phyloP scores from a whole-genome alignment of 164 flowering plant species.

The Vitis riparia region DNA sequence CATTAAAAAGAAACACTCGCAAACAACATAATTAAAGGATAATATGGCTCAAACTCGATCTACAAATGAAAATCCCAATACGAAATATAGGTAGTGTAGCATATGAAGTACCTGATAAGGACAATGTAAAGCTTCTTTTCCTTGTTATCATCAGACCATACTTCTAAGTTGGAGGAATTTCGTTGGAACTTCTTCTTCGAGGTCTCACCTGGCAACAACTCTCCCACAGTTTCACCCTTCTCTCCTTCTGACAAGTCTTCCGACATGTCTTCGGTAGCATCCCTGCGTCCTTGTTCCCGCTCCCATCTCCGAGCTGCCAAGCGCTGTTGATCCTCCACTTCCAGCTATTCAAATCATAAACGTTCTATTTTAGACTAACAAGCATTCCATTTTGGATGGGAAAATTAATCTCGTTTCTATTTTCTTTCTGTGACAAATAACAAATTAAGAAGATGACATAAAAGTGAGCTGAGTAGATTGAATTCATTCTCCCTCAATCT shows the following conservation, averaged over 20 bases:
- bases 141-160: constrained; percentile 83
- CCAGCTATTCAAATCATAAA: constrained; percentile 44
- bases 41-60: too few species aligned
- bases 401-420: too few species aligned
- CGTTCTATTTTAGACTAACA: background rate
- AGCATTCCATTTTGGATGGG: background rate
- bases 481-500: too few species aligned
- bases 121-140: constrained; percentile 83
- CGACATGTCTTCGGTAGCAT: constrained; percentile 87
- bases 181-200: constrained; percentile 63
- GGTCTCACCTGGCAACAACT: constrained; percentile 43
- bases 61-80: too few species aligned
- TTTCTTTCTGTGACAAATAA: too few species aligned
- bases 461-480: too few species aligned
- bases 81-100: too few species aligned
- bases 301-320: constrained; percentile 66
- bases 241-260: constrained; percentile 80
- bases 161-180: constrained; percentile 63
- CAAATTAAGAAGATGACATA: too few species aligned
- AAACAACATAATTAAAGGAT: too few species aligned
- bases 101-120: constrained; percentile 68
- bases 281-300: constrained; percentile 78
- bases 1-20: too few species aligned
- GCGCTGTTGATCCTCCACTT: constrained; percentile 68
- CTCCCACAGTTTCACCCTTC: constrained; percentile 66